Evolutionary conservation across 78 protist genomes (phyloP), one percentile per base, ranked within the genome.

Genomic region (Dictyostelium capitatum): DNA sequence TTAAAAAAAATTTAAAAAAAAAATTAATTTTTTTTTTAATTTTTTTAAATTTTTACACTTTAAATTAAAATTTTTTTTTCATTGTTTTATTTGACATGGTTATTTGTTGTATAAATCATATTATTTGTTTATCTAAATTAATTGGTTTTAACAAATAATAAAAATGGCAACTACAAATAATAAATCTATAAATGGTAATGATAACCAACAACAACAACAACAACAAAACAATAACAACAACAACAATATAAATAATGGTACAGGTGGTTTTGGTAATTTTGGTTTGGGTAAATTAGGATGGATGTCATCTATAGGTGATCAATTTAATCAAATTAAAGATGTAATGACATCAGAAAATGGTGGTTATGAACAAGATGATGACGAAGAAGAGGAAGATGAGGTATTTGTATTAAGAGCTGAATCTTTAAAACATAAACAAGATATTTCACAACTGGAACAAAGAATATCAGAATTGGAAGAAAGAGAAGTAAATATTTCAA

Each of bases 261-360:
- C 48, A n/a, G 56, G n/a, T 3, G 82, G 82, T 43, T n/a, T 19
- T 10, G 23, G 43, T 23, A 62, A 62, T 32, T 62, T 62, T 62
- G 80, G 80, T 10, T 37, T 37, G 15, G 43, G 43, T 3, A 37
- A 37, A 37, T 11, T 32, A 46, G 93, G 93, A 17, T 87, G 93
- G 93, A 65, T 87, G 8, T 62, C 82, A 17, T 53, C 84, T 64
- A 46, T 84, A 28, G 65, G 80, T 64, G 93, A 87, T 0, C 93
- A 87, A 57, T n/a, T 87, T 41, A 87, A 48, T 32, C 93, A 87
- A 30, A 87, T 87, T 65, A 87, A 87, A 51, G 93, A 87, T 74
- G 93, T 87, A 6, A 87, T 87, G 57, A 87, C 93, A 6, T 43
- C 43, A 32, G 84, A 87, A 0, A 41, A 6, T 72, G 67, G 37